phyloP scores from a whole-genome alignment of 2,329 filamentous ascomycete genomes.

The Cadophora sp. region DNA sequence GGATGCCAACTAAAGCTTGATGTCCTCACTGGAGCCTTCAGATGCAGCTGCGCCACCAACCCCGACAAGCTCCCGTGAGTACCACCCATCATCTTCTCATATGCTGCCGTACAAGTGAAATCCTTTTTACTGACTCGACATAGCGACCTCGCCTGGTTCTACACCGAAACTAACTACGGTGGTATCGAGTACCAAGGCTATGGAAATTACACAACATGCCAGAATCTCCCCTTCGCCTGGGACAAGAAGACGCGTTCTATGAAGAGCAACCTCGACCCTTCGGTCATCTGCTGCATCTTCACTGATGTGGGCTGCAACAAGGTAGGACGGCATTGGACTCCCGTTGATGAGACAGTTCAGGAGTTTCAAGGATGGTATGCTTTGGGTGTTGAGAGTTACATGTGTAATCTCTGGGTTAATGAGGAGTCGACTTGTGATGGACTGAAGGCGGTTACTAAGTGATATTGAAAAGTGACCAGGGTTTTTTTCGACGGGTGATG shows the following conservation, averaged over 20 bases:
- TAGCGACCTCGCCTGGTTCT: slow-evolving; percentile 19
- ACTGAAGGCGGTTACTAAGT: not conserved
- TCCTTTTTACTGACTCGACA: not conserved
- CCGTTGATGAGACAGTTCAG: slow-evolving; percentile 5
- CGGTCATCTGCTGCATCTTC: slow-evolving; percentile 20
- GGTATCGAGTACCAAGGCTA: slow-evolving; percentile 19
- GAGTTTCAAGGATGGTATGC: slow-evolving; percentile 2
- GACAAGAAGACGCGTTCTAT: slow-evolving; percentile 19
- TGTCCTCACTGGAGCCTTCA: not conserved
- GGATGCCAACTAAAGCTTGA: not conserved
- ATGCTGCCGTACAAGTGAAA: not conserved
- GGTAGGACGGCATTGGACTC: not conserved
- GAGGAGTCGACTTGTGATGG: slow-evolving; percentile 16
- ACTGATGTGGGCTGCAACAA: slow-evolving; percentile 8
- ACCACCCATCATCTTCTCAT: not conserved
- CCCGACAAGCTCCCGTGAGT: slow-evolving; percentile 5
- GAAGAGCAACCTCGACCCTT: not conserved
- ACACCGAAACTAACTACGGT: slow-evolving; percentile 2
- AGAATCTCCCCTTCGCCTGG: slow-evolving; percentile 18
- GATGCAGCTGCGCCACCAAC: slow-evolving; percentile 1
- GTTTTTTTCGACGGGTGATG: too few species aligned
- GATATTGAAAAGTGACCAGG: not conserved
- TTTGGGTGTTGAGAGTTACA: slow-evolving; percentile 7
- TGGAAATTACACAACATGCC: slow-evolving; percentile 17
- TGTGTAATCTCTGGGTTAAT: slow-evolving; percentile 13